These are phyloP conservation scores for Samsoniella hepiali DNA, from an alignment of 2,329 filamentous ascomycete genomes.

Conservation along the genomic window DNA sequence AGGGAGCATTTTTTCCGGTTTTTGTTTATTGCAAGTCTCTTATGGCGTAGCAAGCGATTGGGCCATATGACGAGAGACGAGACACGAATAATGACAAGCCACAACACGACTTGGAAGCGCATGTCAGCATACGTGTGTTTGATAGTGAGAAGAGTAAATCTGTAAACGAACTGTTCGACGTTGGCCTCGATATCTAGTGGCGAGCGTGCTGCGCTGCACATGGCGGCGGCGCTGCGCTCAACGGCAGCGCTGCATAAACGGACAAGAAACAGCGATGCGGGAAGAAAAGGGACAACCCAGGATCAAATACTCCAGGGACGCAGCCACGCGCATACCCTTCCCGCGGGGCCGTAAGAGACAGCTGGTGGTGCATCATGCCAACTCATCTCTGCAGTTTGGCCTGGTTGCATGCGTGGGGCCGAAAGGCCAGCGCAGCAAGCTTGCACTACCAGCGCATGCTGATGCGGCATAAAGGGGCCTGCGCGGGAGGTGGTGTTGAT, in stretches of 20 bases:
- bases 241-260: neutral
- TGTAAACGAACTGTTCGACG: neutral
- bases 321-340: slow-evolving; percentile 12
- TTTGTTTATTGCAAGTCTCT: slow-evolving; percentile 13
- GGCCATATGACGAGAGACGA: slow-evolving; percentile 16
- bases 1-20: slow-evolving; percentile 8
- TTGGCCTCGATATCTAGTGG: neutral
- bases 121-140: neutral
- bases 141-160: neutral
- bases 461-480: neutral
- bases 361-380: slow-evolving; percentile 20
- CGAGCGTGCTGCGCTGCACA: neutral
- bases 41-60: slow-evolving; percentile 15
- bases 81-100: slow-evolving; percentile 20
- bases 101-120: neutral
- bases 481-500: neutral
- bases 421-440: slow-evolving; percentile 11
- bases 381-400: slow-evolving; percentile 20
- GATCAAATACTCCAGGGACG: slow-evolving; percentile 4
- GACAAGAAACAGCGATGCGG: neutral
- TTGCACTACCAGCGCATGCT: slow-evolving; percentile 12
- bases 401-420: slow-evolving; percentile 17
- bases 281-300: slow-evolving; percentile 3
- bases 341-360: slow-evolving; percentile 14
- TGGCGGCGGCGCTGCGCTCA: neutral